phyloP scores from a whole-genome alignment of 805 yeast species.

The Naumovozyma castellii region DNA sequence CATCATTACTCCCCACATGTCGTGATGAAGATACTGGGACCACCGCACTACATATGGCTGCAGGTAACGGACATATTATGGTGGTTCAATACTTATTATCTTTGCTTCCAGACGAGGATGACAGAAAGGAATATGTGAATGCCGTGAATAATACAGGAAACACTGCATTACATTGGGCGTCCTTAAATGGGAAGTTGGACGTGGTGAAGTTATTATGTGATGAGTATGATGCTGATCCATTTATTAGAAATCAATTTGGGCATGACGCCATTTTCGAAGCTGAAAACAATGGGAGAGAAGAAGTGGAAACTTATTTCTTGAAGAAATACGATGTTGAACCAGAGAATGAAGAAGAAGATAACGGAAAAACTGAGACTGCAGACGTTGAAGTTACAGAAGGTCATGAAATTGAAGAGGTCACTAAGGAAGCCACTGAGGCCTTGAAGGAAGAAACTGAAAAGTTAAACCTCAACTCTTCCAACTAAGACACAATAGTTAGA shows the following conservation, averaged over 20 bases:
- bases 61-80: conserved; percentile 84
- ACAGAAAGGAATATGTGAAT: conserved; percentile 40
- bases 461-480: conserved; percentile 8
- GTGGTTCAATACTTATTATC: conserved; percentile 52
- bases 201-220: conserved; percentile 65
- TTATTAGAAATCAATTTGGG: conserved; percentile 58
- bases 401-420: conserved; percentile 40
- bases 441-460: conserved; percentile 26
- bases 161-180: conserved; percentile 95
- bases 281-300: conserved; percentile 64
- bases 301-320: conserved; percentile 69
- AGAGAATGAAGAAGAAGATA: conserved; percentile 41
- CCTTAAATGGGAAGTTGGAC: conserved; percentile 73
- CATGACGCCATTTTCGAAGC: conserved; percentile 89
- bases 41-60: conserved; percentile 89
- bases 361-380: conserved; percentile 32
- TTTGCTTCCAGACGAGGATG: conserved; percentile 31
- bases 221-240: conserved; percentile 70
- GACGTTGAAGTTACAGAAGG: conserved; percentile 39
- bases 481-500: neutral
- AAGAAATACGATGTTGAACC: conserved; percentile 62
- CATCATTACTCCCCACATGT: conserved; percentile 36
- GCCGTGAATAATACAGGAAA: conserved; percentile 72
- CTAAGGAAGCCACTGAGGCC: conserved; percentile 39
- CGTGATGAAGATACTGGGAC: conserved; percentile 55